Conservation (phyloP, 2,329 filamentous ascomycete species). For the Shiraia sp. region DNA sequence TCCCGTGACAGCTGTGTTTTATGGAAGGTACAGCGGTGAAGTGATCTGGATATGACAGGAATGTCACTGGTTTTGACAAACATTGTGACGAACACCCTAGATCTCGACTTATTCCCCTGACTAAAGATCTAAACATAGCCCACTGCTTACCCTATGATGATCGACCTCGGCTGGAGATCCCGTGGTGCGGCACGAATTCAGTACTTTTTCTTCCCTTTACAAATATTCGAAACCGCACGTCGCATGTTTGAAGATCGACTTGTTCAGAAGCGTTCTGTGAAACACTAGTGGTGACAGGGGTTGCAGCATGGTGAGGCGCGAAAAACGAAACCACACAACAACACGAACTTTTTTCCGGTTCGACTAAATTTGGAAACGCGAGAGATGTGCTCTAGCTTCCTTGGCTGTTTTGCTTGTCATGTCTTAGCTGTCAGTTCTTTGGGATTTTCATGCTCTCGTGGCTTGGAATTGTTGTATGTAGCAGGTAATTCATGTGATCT, state of each 20-base stretch:
- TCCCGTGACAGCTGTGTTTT: no score
- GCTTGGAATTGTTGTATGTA: constrained; percentile 2
- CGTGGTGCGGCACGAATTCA: no score
- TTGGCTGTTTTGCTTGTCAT: constrained; percentile 32
- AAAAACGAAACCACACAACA: background rate
- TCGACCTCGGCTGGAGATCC: no score
- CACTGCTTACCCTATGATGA: no score
- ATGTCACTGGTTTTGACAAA: no score
- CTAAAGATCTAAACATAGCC: no score
- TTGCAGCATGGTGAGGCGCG: constrained; percentile 16
- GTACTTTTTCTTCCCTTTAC: no score
- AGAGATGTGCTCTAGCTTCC: background rate
- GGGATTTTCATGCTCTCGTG: constrained; percentile 21
- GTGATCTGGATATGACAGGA: no score
- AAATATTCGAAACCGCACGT: constrained; percentile 8
- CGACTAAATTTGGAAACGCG: constrained; percentile 7
- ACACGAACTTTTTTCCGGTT: constrained; percentile 1
- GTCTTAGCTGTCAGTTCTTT: constrained; percentile 19
- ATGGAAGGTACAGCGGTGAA: no score
- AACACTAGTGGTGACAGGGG: constrained; percentile 24
- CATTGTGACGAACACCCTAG: no score
- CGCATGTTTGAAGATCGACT: constrained; percentile 23
- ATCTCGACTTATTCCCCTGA: no score
- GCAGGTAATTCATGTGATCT: background rate
- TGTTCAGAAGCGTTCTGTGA: constrained; percentile 19